These are phyloP conservation scores for Sodiomyces alkalinus DNA, from an alignment of 2,329 filamentous ascomycete species.

Conservation along the genomic window DNA sequence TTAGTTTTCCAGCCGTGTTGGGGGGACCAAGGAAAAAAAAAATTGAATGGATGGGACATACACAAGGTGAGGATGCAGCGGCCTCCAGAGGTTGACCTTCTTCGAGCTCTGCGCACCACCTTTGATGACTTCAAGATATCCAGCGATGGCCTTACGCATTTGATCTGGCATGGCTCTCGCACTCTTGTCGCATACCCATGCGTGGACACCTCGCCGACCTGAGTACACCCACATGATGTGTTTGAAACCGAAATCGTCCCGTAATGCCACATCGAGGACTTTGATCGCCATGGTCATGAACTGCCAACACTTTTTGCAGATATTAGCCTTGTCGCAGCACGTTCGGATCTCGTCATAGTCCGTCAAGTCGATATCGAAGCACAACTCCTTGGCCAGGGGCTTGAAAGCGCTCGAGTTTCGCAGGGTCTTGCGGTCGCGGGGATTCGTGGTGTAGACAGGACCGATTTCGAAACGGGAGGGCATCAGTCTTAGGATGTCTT, in stretches of 20 bases:
- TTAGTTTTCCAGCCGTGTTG: background rate
- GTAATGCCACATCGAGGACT: slow-evolving; percentile 70
- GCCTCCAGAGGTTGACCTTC: slow-evolving; percentile 69
- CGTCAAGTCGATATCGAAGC: slow-evolving; percentile 98
- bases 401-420: slow-evolving; percentile 70
- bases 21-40: too few species aligned
- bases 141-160: slow-evolving; percentile 69
- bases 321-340: slow-evolving; percentile 85
- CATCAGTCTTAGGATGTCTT: slow-evolving; percentile 76
- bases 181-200: slow-evolving; percentile 90
- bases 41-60: slow-evolving; percentile 21
- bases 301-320: slow-evolving; percentile 87
- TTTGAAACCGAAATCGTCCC: slow-evolving; percentile 91
- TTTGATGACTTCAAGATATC: slow-evolving; percentile 80
- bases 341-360: slow-evolving; percentile 96
- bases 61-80: slow-evolving; percentile 78
- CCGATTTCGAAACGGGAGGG: slow-evolving; percentile 96
- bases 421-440: slow-evolving; percentile 79
- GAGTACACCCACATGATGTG: slow-evolving; percentile 99
- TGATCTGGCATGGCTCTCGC: slow-evolving; percentile 75
- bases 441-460: slow-evolving; percentile 90
- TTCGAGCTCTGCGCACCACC: slow-evolving; percentile 78
- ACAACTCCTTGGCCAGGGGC: slow-evolving; percentile 81
- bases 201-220: slow-evolving; percentile 88
- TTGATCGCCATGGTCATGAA: slow-evolving; percentile 98